Conservation (phyloP, 2,329 filamentous ascomycete species). For the Ophiocordyceps camponoti-floridani region DNA sequence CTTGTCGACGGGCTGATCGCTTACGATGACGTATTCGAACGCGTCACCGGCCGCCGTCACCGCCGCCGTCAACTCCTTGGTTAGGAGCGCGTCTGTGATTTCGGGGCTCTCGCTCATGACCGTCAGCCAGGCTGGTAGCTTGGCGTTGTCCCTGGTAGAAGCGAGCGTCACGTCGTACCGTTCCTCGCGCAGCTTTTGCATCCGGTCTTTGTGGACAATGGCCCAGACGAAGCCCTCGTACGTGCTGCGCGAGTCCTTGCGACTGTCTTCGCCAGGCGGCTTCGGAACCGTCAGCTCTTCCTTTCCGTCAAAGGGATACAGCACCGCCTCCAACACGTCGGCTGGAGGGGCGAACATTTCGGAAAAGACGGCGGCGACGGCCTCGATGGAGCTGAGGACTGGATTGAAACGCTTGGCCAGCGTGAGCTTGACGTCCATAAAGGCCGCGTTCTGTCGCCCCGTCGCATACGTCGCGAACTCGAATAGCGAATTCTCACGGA, state of each 20-base stretch:
- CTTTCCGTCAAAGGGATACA: slow-evolving; percentile 85
- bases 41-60: slow-evolving; percentile 57
- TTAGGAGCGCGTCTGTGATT: slow-evolving; percentile 74
- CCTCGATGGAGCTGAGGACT: slow-evolving; percentile 41
- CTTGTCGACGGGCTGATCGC: slow-evolving; percentile 77
- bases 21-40: slow-evolving; percentile 75
- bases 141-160: slow-evolving; percentile 77
- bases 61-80: slow-evolving; percentile 69
- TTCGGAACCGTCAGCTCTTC: slow-evolving; percentile 62
- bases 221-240: slow-evolving; percentile 93
- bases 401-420: slow-evolving; percentile 83
- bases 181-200: slow-evolving; percentile 79
- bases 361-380: slow-evolving; percentile 54
- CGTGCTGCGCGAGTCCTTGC: slow-evolving; percentile 43
- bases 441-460: slow-evolving; percentile 83
- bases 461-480: slow-evolving; percentile 81
- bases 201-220: slow-evolving; percentile 83
- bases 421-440: slow-evolving; percentile 68
- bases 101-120: slow-evolving; percentile 96
- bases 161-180: slow-evolving; percentile 91
- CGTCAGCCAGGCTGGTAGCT: slow-evolving; percentile 77
- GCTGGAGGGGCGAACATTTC: slow-evolving; percentile 52
- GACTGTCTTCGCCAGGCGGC: slow-evolving; percentile 35
- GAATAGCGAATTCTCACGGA: slow-evolving; percentile 76
- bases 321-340: slow-evolving; percentile 58